Percentiles rank a stretch among this genome's conserved stretches.
Conservation (phyloP, 331 rosid genomes). For the Telfairia occidentalis region DNA sequence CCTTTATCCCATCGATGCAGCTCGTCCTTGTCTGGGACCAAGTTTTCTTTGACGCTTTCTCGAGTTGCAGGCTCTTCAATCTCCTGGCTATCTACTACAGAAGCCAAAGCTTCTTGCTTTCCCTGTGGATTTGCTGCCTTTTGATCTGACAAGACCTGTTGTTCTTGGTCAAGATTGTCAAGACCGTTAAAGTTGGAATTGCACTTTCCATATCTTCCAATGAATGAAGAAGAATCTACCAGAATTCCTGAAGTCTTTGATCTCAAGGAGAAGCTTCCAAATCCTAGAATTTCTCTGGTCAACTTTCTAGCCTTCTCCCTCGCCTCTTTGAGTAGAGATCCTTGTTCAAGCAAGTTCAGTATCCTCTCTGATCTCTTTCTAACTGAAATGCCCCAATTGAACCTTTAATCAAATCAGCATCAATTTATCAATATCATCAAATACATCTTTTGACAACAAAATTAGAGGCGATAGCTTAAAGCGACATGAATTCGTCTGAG, state of each 20-base stretch:
- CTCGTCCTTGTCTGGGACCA: conserved; percentile 37
- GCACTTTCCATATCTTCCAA: conserved; percentile 29
- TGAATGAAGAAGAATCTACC: conserved; percentile 39
- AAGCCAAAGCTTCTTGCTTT: neutral
- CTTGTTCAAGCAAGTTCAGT: conserved; percentile 46
- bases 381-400: conserved; percentile 85
- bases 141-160: neutral
- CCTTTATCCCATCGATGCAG: conserved; percentile 25
- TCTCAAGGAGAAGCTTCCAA: conserved; percentile 59
- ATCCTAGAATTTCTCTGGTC: conserved; percentile 61
- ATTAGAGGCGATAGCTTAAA: neutral
- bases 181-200: conserved; percentile 30
- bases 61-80: conserved; percentile 17
- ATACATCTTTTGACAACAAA: neutral
- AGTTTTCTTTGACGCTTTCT: conserved; percentile 43
- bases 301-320: conserved; percentile 54
- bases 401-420: conserved; percentile 32
- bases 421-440: neutral
- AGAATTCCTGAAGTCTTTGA: conserved; percentile 31
- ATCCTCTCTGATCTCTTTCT: conserved; percentile 70
- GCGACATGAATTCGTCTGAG: neutral
- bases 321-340: conserved; percentile 56
- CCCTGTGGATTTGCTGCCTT: neutral
- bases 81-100: neutral
- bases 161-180: conserved; percentile 29